Evolutionary conservation across 2,329 filamentous ascomycete genomes (phyloP).

Genomic region (Colletotrichum navitas): DNA sequence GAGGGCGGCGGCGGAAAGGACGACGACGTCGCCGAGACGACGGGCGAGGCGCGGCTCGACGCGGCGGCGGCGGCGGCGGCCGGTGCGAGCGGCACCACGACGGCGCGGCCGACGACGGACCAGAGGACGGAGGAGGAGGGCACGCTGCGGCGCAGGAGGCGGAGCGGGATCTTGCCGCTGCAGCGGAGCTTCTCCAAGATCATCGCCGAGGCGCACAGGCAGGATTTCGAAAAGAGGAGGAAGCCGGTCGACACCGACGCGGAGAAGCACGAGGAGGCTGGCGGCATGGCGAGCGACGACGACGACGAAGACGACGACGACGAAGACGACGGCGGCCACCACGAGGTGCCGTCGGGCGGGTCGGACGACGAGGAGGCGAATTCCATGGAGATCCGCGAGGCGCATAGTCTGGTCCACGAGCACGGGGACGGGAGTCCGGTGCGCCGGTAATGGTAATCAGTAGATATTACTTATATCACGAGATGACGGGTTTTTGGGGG

Average conservation of each 20-base stretch:
- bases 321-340: slow-evolving; percentile 46
- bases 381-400: slow-evolving; percentile 48
- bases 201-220: slow-evolving; percentile 86
- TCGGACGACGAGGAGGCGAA: slow-evolving; percentile 32
- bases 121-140: slow-evolving; percentile 44
- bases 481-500: no score
- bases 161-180: slow-evolving; percentile 43
- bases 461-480: not conserved
- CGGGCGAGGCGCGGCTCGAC: slow-evolving; percentile 21
- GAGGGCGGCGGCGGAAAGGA: slow-evolving; percentile 1
- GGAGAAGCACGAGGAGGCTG: slow-evolving; percentile 45
- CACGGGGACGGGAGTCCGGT: slow-evolving; percentile 37
- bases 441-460: not conserved
- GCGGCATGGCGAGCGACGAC: slow-evolving; percentile 45
- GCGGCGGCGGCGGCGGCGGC: no score
- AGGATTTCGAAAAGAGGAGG: slow-evolving; percentile 90
- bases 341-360: slow-evolving; percentile 43
- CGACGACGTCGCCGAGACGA: slow-evolving; percentile 25
- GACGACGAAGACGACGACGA: slow-evolving; percentile 49
- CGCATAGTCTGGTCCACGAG: slow-evolving; percentile 39
- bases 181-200: slow-evolving; percentile 66
- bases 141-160: slow-evolving; percentile 46
- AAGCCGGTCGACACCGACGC: slow-evolving; percentile 47
- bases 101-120: slow-evolving; percentile 34
- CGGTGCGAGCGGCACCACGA: slow-evolving; percentile 7